A percentile compares a stretch with the other conserved stretches of the same genome.
These are phyloP conservation scores for Diaporthe caulivora DNA, from an alignment of 2,329 filamentous ascomycete genomes.

Conservation along the genomic window DNA sequence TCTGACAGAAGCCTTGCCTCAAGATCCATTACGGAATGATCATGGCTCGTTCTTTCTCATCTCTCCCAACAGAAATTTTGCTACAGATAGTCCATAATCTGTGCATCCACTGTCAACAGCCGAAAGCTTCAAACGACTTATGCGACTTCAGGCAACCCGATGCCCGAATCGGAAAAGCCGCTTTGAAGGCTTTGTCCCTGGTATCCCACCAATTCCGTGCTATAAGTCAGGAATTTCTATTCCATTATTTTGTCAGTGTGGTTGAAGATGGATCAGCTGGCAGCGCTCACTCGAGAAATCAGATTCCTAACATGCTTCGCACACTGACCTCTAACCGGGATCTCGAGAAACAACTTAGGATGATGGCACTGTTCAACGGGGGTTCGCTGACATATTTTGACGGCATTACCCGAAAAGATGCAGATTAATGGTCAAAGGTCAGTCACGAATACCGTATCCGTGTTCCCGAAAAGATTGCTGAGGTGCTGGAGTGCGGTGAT, in stretches of 20 bases:
- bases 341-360: background rate
- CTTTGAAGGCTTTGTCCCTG: background rate
- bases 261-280: no score
- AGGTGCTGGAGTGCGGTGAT: background rate
- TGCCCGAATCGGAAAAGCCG: background rate
- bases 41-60: no score
- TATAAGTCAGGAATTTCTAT: background rate
- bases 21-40: no score
- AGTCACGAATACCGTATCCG: background rate
- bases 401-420: background rate
- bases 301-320: background rate
- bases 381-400: no score
- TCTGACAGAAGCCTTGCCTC: no score
- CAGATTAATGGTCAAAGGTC: background rate
- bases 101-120: background rate
- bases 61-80: background rate
- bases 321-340: background rate
- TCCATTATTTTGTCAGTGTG: no score
- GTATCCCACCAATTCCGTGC: background rate
- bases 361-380: background rate
- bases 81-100: background rate
- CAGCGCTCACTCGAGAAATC: no score
- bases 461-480: background rate
- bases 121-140: background rate
- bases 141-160: background rate